Evolutionary conservation across 257 asterid genomes (phyloP), one percentile per base, ranked within the genome.

Genomic region (Salvia miltiorrhiza): DNA sequence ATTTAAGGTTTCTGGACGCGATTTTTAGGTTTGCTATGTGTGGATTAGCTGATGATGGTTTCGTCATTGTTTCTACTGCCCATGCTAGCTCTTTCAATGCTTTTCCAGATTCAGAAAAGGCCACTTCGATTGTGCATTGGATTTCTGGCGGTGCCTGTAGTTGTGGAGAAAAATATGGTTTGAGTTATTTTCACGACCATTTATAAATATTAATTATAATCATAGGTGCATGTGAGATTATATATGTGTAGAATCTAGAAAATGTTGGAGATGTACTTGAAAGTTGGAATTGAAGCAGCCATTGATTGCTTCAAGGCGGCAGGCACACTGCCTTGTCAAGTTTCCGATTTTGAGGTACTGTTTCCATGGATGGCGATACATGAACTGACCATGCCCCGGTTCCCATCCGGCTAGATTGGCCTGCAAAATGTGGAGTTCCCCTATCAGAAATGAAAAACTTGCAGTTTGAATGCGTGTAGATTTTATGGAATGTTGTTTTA

Each of bases 391-490:
- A 44, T 92, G 98, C 6, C 92, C 85, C 32, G 96, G 96, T 67
- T 92, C 98, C 94, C 98, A 92, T 75, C 82, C 79, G 13, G 96
- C 96, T 32, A 86, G 82, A 80, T 87, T 89, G 1, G 90, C 95
- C 97, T 92, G 80, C 43, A 65, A 66, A 4, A 9, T 32, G 9
- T 23, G 20, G 61, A 40, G 14, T 20, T 52, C 24, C 26, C 13
- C 60, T 53, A 33, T 78, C 47, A 69, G 66, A 13, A 54, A 23
- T 45, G 43, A 2, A 35, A 9, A 1, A 21, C 63, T 35, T 48
- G 43, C 21, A 3, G 58, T 76, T 33, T 21, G 9, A 32, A 5
- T 9, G 12, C 1, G 20, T 45, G 8, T 32, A 43, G 30, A 44
- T n/a, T 12, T 17, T 24, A 16, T 17, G 5, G 28, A 39, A 62